Conservation (phyloP, 2,329 filamentous ascomycete genomes). For the Ceratocystiopsis sp. region DNA sequence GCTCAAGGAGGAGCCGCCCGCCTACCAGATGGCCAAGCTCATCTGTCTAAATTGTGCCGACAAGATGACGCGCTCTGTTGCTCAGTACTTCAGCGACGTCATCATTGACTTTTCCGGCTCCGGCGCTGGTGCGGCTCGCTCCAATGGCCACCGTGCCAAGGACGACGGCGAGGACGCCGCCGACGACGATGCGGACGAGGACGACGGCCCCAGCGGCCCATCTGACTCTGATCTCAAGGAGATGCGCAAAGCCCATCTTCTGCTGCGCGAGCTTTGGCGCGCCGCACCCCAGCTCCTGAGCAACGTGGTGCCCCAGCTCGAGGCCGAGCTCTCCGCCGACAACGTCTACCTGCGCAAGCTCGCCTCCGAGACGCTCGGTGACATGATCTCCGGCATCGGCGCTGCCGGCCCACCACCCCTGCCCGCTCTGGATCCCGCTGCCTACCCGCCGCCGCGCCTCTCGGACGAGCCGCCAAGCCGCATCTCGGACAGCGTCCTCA, state of each 20-base stretch:
- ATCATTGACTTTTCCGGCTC: conserved; percentile 70
- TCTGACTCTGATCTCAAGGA: conserved; percentile 77
- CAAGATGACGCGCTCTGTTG: conserved; percentile 88
- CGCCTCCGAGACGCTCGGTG: conserved; percentile 85
- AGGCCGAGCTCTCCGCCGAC: conserved; percentile 81
- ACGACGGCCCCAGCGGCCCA: conserved; percentile 41
- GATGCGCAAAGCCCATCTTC: conserved; percentile 70
- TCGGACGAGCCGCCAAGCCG: conserved; percentile 36
- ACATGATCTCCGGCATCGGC: conserved; percentile 87
- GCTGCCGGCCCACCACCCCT: conserved; percentile 69
- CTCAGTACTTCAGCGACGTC: conserved; percentile 93
- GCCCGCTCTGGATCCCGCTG: conserved; percentile 57
- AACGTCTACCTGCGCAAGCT: conserved; percentile 72
- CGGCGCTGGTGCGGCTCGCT: conserved; percentile 22
- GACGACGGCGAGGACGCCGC: conserved; percentile 1
- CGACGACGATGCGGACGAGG: conserved; percentile 41
- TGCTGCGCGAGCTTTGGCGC: conserved; percentile 86
- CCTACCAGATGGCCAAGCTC: conserved; percentile 92
- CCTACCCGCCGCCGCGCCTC: conserved; percentile 63
- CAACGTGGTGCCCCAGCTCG: conserved; percentile 86
- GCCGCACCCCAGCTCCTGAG: conserved; percentile 75
- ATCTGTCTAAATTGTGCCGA: conserved; percentile 80
- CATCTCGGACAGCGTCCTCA: conserved; percentile 44
- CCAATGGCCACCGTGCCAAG: conserved; percentile 1
- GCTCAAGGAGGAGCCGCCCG: conserved; percentile 75